phyloP scores from a whole-genome alignment of 148 eudicot genomes.

The Rhododendron ferrugineum region DNA sequence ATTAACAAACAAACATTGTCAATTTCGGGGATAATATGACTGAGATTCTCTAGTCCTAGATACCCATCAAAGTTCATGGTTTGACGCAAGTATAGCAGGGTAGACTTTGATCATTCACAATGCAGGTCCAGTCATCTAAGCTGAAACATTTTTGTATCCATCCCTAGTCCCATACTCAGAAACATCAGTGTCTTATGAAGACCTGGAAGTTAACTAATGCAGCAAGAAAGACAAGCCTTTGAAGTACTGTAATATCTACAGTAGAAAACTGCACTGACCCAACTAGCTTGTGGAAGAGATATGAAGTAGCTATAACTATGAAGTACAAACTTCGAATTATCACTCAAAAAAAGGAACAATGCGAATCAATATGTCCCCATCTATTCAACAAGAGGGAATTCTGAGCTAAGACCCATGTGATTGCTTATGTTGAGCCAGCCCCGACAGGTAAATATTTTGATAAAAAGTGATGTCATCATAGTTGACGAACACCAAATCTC shows the following conservation, averaged over 20 bases:
- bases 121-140: background rate
- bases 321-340: background rate
- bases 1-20: background rate
- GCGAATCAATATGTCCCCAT: background rate
- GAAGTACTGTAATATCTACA: background rate
- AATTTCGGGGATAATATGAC: background rate
- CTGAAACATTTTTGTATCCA: background rate
- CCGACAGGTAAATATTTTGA: background rate
- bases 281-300: background rate
- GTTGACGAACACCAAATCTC: background rate
- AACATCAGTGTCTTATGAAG: background rate
- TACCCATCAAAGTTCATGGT: background rate
- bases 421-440: background rate
- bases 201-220: background rate
- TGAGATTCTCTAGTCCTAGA: background rate
- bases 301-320: background rate
- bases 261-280: background rate
- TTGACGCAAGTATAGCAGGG: background rate
- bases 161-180: background rate
- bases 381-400: background rate
- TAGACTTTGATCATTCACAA: background rate
- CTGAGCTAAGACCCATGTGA: background rate
- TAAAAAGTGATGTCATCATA: background rate
- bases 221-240: background rate
- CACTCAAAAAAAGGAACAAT: background rate